These are phyloP conservation scores for Strobilomyces dryophilus DNA, from an alignment of 768 basidiomycete genomes.

Conservation along the genomic window DNA sequence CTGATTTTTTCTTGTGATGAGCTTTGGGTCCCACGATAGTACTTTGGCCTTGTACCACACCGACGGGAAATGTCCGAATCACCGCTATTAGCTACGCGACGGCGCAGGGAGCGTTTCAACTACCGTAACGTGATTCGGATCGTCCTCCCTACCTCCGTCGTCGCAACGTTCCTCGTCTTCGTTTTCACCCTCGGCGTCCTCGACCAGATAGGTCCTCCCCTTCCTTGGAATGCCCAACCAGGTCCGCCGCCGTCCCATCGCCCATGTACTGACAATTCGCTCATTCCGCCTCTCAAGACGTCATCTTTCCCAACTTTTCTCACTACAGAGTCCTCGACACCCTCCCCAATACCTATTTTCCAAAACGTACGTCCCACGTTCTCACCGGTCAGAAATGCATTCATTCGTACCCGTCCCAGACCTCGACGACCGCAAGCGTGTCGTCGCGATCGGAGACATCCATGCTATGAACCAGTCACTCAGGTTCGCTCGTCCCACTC, in stretches of 20 bases:
- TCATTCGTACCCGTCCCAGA: conserved; percentile 34
- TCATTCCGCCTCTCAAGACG: not conserved
- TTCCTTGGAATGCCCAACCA: conserved; percentile 15
- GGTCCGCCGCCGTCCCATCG: conserved; percentile 1
- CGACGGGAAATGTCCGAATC: no score
- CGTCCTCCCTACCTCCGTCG: conserved; percentile 31
- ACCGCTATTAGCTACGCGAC: no score
- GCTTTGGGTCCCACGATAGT: no score
- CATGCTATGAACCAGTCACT: conserved; percentile 77
- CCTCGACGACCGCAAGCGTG: conserved; percentile 44
- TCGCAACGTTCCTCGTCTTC: conserved; percentile 42
- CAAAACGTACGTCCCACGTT: conserved; percentile 39
- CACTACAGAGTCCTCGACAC: conserved; percentile 41
- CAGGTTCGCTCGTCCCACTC: conserved; percentile 41
- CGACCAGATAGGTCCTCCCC: not conserved
- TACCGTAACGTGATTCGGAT: not conserved
- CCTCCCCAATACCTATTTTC: conserved; percentile 47
- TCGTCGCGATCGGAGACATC: conserved; percentile 82
- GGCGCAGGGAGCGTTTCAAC: no score
- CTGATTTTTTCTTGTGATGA: no score
- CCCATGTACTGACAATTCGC: not conserved
- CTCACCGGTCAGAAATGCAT: not conserved
- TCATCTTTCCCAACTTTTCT: conserved; percentile 50
- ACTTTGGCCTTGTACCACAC: no score
- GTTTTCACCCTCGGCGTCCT: conserved; percentile 36